phyloP scores from a whole-genome alignment of 805 yeast species.

The Ogataea degrootiae region DNA sequence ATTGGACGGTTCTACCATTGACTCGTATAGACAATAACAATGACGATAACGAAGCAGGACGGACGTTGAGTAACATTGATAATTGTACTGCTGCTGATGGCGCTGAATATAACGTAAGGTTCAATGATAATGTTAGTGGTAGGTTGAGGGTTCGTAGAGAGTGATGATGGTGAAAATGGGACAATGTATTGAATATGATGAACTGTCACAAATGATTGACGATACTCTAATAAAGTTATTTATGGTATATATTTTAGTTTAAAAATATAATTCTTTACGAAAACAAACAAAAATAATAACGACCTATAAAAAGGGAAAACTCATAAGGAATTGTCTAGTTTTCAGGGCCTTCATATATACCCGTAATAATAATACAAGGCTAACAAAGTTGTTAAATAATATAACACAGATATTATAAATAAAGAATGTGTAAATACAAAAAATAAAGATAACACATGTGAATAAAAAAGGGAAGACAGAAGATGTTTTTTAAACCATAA shows the following conservation, averaged over 20 bases:
- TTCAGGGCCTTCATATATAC: background rate
- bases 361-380: background rate
- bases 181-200: background rate
- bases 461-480: background rate
- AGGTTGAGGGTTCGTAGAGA: slow-evolving; percentile 5
- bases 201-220: too few relatives aligned
- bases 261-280: background rate
- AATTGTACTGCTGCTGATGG: slow-evolving; percentile 1
- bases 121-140: slow-evolving; percentile 12
- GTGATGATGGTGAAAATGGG: slow-evolving; percentile 5
- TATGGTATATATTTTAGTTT: too few relatives aligned
- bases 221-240: too few relatives aligned
- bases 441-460: background rate
- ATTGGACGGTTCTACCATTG: slow-evolving; percentile 27
- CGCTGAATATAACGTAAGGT: slow-evolving; percentile 10
- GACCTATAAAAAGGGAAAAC: background rate
- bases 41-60: background rate
- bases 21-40: background rate
- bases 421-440: background rate
- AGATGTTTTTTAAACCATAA: too few relatives aligned
- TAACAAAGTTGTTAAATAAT: background rate
- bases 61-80: background rate
- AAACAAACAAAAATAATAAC: background rate
- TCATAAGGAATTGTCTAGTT: background rate
- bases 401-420: background rate